Evolutionary conservation across 2,329 filamentous ascomycete genomes (phyloP), one percentile per base, ranked within the genome.

Genomic region (Alternaria sp.): DNA sequence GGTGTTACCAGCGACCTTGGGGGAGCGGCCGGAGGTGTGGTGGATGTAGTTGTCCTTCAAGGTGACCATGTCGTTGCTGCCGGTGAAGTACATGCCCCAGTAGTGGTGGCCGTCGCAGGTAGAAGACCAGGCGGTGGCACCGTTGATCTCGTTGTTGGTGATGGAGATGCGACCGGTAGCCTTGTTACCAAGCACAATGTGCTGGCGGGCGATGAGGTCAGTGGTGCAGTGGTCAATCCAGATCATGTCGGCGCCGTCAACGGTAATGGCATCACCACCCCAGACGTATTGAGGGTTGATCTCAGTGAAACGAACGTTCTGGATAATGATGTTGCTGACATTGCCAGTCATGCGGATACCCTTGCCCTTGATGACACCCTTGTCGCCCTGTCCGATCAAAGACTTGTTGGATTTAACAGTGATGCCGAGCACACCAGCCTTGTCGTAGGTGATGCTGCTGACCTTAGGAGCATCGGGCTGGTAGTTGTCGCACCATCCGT

Each of bases 31-130:
- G 11, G 80, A 82, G 48, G 82, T 83, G 74, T 85, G 80, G 80
- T 86, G 83, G 69, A 88, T 79, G 78, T 86, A 87, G 80, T 88
- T 88, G 64, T 80, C 80, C 78, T 86, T 84, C 71, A 88, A 69
- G 61, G 86, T 88, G 68, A 87, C 79, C 60, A 82, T 68, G 69
- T 88, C 86, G 71, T 75, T 80, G 56, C 80, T 78, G n/a, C 86
- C 86, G 39, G 80, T 81, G 48, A 88, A 80, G 78, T 85, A 86
- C 62, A 87, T 73, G 29, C 76, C 81, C 84, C 86, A 88, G 82
- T 88, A 78, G 76, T 86, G 84, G 73, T 85, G 80, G 39, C 78
- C 80, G 68, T 88, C 79, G 74, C 86, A 88, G 45, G 81, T 84
- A 4, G 86, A 82, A 10, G 84, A 87, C 78, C 80, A 88, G 17